Conservation (phyloP, 805 yeast species). For the Ogataea kodamae region DNA sequence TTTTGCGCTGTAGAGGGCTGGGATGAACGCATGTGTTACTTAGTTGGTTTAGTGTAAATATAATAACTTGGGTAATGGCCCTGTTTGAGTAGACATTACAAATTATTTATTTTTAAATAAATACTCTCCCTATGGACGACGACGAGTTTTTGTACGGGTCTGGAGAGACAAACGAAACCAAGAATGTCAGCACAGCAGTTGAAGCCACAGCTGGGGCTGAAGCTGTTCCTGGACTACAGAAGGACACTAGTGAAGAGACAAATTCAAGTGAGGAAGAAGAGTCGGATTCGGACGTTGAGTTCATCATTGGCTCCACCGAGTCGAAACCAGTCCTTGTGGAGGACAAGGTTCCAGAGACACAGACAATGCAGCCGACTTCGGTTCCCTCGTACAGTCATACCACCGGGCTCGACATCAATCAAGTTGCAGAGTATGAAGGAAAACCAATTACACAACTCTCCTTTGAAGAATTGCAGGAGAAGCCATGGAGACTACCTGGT, state of each 20-base stretch:
- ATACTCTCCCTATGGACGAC: constrained; percentile 46
- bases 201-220: constrained; percentile 24
- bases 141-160: constrained; percentile 67
- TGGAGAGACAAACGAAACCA: constrained; percentile 31
- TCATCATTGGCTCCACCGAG: constrained; percentile 59
- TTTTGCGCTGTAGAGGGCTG: too few relatives aligned
- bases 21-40: too few relatives aligned
- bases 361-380: constrained; percentile 24
- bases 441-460: constrained; percentile 78
- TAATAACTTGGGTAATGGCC: too few relatives aligned
- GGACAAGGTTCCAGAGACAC: constrained; percentile 16
- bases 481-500: constrained; percentile 98
- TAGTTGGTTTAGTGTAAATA: too few relatives aligned
- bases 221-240: constrained; percentile 26
- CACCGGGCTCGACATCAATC: constrained; percentile 59
- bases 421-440: constrained; percentile 73
- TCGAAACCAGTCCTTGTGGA: constrained; percentile 17
- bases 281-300: constrained; percentile 66
- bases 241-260: constrained; percentile 21
- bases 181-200: constrained; percentile 19
- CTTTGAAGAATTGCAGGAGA: constrained; percentile 78
- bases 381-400: constrained; percentile 35
- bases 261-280: constrained; percentile 36
- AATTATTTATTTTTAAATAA: constrained; percentile 6
- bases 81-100: not conserved